These are phyloP conservation scores for Penicillium sp. DNA, from an alignment of 2,329 filamentous ascomycete genomes.

Conservation along the genomic window DNA sequence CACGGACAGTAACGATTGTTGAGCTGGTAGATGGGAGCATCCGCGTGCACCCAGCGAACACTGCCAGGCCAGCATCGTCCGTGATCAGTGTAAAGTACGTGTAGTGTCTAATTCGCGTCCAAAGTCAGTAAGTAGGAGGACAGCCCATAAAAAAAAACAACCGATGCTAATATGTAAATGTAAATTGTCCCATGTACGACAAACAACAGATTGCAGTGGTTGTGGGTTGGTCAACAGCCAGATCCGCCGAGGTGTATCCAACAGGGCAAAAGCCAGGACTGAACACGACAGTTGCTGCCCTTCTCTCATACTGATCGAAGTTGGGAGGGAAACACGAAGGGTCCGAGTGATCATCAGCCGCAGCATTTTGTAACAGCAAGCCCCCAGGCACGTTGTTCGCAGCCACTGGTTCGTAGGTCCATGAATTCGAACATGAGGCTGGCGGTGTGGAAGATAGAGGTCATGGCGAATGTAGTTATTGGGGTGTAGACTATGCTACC, in stretches of 20 bases:
- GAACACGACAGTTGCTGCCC: conserved; percentile 19
- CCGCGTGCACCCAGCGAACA: conserved; percentile 24
- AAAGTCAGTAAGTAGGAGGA: too few species aligned
- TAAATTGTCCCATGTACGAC: conserved; percentile 25
- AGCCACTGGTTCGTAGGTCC: conserved; percentile 27
- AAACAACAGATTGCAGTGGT: conserved; percentile 36
- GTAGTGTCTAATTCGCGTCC: conserved; percentile 6
- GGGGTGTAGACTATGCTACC: neutral
- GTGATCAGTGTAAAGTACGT: conserved; percentile 4
- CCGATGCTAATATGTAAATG: neutral
- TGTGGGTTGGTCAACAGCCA: conserved; percentile 19
- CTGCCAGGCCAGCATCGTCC: neutral
- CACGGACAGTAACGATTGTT: conserved; percentile 8
- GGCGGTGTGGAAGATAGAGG: conserved; percentile 29
- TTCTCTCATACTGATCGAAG: conserved; percentile 24
- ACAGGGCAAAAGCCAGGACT: conserved; percentile 34
- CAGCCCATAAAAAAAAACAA: too few species aligned
- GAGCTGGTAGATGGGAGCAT: conserved; percentile 12
- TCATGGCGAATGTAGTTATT: conserved; percentile 4
- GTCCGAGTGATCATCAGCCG: neutral
- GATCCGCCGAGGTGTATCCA: conserved; percentile 30
- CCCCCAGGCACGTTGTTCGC: conserved; percentile 24
- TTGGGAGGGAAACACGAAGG: conserved; percentile 17
- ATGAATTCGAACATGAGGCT: conserved; percentile 24
- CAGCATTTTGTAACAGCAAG: conserved; percentile 29